Evolutionary conservation across 352 stramenopile genomes (phyloP), one percentile per base, ranked within the genome.

Genomic region (Pythium monospermum): DNA sequence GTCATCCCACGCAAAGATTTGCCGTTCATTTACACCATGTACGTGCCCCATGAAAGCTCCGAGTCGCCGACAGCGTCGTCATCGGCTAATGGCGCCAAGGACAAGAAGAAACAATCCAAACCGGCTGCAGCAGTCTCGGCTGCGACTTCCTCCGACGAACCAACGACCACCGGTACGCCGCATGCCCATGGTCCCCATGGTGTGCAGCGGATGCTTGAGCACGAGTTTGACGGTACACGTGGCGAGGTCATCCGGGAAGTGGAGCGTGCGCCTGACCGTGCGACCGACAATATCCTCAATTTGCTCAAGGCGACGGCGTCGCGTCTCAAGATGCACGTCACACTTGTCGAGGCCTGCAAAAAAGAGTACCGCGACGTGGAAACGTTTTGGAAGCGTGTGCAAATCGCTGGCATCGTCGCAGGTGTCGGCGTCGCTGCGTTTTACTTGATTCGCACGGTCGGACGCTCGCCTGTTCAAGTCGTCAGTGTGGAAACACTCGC

Each of bases 1-100:
- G 79, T 94, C 47, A 94, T 90, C 33, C 81, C 79, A 26, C 71
- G 83, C 25, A 94, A 94, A 53, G 83, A 94, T 32, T 39, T 94
- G 59, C 83, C 83, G 21, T 91, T 91, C 57, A 92, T 94, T 48
- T 94, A 92, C 61, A 90, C 83, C 8, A 94, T 94, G 83, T 91
- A 94, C 56, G 83, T 94, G 6, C 83, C 83, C 0, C 70, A 78
- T 30, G 74, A 86, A 33, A 65, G 86, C 51, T 66, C 68, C 12
- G 63, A 72, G 15, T 28, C 65, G 4, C 23, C 33, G 21, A 31
- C 31, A 22, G 28, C 12, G 40, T 41, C 52, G 16, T n/a, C n/a
- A n/a, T n/a, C n/a, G n/a, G n/a, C n/a, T n/a, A n/a, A n/a, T n/a
- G n/a, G n/a, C n/a, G 48, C 32, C 16, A 66, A 43, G 21, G 49